Base-by-base conservation (phyloP, 768 basidiomycete species). In the Ephemerocybe angulata region DNA sequence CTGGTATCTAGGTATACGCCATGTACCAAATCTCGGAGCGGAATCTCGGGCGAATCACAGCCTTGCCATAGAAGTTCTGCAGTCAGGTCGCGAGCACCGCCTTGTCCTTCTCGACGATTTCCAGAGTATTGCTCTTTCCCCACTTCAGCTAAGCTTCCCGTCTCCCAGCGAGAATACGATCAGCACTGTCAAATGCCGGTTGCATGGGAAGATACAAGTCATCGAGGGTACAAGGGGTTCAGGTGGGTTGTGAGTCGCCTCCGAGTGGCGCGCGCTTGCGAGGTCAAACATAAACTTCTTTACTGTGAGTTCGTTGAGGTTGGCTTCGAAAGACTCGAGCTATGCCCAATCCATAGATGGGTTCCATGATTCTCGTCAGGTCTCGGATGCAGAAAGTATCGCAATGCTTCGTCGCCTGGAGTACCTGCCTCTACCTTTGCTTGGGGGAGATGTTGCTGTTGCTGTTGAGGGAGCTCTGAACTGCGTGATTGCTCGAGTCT, bases 1-100 rank as follows among this genome's bases (percentile, higher is more conserved):
- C 63, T 43, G 56, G 60, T 60, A 11, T 70, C 68, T 1, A 96
- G 22, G 78, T 82, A 62, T 88, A 92, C 3, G 93, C 90, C 84
- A 95, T 90, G 67, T 88, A 94, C 97, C 96, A 98, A 53, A 98
- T 86, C 70, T 99, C 97, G 3, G 90, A 86, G 68, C 89, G 97
- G 72, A 90, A 98, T 40, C 96, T 78, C 91, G 98, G 91, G 55
- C 90, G 83, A 47, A 90, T 86, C 47, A 97, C 75, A 10, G 93
- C 94, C 70, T 96, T 93, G 59, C 87, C 80, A 67, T 97, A 93
- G 19, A 91, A 89, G 42, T 85, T 84, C 63, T 86, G 84, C 11
- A 98, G 77, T 24, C 97, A 80, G 4, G 76, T 78, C 46, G 85
- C 76, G 35, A 97, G 70, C 7, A 79, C 78, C 1, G 76, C 70